These are phyloP conservation scores for Roridomyces roridus DNA, from an alignment of 768 basidiomycete species.

Conservation along the genomic window DNA sequence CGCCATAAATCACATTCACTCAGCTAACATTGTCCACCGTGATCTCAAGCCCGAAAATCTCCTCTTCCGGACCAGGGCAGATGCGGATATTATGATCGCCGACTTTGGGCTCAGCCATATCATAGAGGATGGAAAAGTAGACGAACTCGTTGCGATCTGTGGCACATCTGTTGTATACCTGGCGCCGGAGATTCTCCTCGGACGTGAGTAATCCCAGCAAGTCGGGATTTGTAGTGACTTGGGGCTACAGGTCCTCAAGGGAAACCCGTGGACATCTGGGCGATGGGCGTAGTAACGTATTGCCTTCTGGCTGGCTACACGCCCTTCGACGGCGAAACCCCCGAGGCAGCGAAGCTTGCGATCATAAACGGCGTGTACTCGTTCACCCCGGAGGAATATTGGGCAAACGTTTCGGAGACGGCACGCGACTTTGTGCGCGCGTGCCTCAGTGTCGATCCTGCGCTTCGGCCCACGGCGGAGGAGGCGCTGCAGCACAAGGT, in stretches of 20 bases:
- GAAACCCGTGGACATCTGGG: constrained; percentile 96
- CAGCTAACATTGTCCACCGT: constrained; percentile 90
- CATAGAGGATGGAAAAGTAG: constrained; percentile 82
- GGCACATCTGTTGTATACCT: constrained; percentile 97
- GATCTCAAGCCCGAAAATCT: constrained; percentile 99
- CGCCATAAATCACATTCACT: constrained; percentile 91
- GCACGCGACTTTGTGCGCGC: not conserved
- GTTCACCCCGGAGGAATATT: not conserved
- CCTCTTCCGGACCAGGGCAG: constrained; percentile 85
- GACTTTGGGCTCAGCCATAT: constrained; percentile 94
- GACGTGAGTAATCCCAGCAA: constrained; percentile 58
- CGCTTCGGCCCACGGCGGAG: not conserved
- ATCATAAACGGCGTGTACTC: not conserved
- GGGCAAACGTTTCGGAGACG: not conserved
- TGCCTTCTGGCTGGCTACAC: constrained; percentile 93
- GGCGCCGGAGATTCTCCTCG: constrained; percentile 96
- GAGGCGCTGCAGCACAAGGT: not conserved
- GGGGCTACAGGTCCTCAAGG: constrained; percentile 80
- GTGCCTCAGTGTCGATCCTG: not conserved
- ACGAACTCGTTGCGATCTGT: constrained; percentile 90
- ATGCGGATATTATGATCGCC: constrained; percentile 96
- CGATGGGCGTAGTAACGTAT: constrained; percentile 98
- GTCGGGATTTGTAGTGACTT: no score
- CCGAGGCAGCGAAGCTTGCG: not conserved
- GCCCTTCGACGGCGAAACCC: constrained; percentile 88